These are phyloP conservation scores for Globisporangium barbulae DNA, from an alignment of 352 stramenopile genomes.

Conservation along the genomic window DNA sequence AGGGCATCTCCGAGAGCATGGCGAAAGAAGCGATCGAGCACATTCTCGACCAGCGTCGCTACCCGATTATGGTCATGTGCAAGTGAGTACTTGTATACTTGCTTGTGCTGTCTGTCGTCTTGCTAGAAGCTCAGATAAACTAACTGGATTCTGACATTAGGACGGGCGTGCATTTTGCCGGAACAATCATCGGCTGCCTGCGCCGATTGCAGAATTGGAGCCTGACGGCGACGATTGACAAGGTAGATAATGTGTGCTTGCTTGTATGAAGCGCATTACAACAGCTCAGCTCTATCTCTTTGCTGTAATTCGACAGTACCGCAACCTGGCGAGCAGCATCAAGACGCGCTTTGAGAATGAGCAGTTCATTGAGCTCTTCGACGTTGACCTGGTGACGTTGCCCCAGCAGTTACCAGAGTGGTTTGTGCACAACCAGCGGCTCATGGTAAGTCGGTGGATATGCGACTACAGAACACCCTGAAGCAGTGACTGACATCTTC, in stretches of 20 bases:
- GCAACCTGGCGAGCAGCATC: slow-evolving; percentile 80
- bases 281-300: background rate
- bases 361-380: slow-evolving; percentile 88
- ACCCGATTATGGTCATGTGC: slow-evolving; percentile 87
- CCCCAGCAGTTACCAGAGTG: slow-evolving; percentile 73
- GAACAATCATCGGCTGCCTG: slow-evolving; percentile 80
- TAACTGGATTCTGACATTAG: slow-evolving; percentile 19
- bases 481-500: background rate
- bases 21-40: slow-evolving; percentile 84
- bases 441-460: slow-evolving; percentile 44
- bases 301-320: slow-evolving; percentile 43
- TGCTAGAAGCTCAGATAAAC: background rate
- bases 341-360: slow-evolving; percentile 89
- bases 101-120: background rate
- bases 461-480: background rate
- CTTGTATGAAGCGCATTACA: background rate
- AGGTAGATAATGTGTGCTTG: slow-evolving; percentile 29
- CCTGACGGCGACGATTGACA: slow-evolving; percentile 85
- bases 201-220: slow-evolving; percentile 85
- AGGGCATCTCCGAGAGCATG: slow-evolving; percentile 81
- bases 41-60: slow-evolving; percentile 73
- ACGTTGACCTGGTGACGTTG: slow-evolving; percentile 39
- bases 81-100: slow-evolving; percentile 44
- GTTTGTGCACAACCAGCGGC: slow-evolving; percentile 76
- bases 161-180: slow-evolving; percentile 70